Percentiles rank a stretch among this genome's conserved stretches.
Evolutionary conservation across 345 rosid genomes (phyloP).

Genomic region (Citrus cavaleriei): DNA sequence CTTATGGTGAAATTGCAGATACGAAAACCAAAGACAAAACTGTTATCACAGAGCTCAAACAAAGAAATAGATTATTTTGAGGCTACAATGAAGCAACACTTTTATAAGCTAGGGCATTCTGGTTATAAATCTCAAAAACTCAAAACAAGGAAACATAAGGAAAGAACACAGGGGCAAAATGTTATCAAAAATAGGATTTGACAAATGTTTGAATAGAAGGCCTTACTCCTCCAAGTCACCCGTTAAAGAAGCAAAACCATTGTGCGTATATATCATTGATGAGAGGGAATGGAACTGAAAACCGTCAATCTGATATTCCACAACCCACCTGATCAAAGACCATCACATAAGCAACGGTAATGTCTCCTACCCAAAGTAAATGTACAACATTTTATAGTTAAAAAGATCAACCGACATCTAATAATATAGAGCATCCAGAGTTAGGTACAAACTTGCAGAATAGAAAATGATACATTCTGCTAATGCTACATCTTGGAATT

Average conservation of each 20-base stretch:
- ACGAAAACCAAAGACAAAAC: background rate
- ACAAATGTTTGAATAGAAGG: slow-evolving; percentile 17
- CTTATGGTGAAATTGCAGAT: background rate
- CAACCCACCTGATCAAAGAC: slow-evolving; percentile 78
- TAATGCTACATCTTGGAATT: slow-evolving; percentile 1
- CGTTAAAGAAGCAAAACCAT: slow-evolving; percentile 86
- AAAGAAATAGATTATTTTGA: background rate
- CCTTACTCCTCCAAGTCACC: slow-evolving; percentile 88
- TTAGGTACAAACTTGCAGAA: background rate
- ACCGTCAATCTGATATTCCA: slow-evolving; percentile 87
- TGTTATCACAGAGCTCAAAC: background rate
- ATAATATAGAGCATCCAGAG: background rate
- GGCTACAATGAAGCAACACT: background rate
- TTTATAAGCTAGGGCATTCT: background rate
- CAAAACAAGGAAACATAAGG: background rate
- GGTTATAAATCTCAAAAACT: background rate
- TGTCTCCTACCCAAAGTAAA: slow-evolving; percentile 11
- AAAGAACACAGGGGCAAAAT: background rate
- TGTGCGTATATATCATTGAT: slow-evolving; percentile 91
- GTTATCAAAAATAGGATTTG: background rate
- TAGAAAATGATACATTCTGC: background rate
- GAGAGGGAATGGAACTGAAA: slow-evolving; percentile 95
- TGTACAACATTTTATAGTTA: background rate
- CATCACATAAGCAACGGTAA: slow-evolving; percentile 22
- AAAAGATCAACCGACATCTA: background rate